Percentiles rank a stretch among this genome's conserved stretches.
These are phyloP conservation scores for Erythrobasidium hasegawianum DNA, from an alignment of 1,284 basidiomycete genomes.

Conservation along the genomic window DNA sequence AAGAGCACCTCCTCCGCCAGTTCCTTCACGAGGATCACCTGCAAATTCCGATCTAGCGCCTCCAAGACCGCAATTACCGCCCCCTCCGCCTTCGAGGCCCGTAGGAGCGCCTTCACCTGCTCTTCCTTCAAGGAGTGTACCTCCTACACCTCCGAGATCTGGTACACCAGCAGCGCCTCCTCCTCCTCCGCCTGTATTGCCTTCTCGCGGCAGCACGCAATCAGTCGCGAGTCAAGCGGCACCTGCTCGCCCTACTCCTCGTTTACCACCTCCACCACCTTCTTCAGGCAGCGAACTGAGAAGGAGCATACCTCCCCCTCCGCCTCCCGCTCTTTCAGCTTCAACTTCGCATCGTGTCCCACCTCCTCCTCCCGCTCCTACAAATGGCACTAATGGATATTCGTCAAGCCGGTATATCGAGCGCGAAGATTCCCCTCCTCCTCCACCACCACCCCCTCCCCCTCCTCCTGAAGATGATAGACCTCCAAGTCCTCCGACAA, in stretches of 20 bases:
- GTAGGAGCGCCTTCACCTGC: not conserved
- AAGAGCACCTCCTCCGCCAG: constrained; percentile 9
- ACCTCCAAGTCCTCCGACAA: constrained; percentile 20
- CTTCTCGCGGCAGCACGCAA: not conserved
- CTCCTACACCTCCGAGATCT: not conserved
- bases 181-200: constrained; percentile 21
- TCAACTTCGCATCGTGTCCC: not conserved
- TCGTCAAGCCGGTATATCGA: not conserved
- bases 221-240: constrained; percentile 9
- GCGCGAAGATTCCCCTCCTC: not conserved
- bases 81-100: constrained; percentile 6
- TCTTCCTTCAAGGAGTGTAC: not conserved
- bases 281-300: constrained; percentile 17
- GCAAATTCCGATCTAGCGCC: not conserved
- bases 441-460: constrained; percentile 32
- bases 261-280: constrained; percentile 18
- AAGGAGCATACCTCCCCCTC: constrained; percentile 12
- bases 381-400: not conserved
- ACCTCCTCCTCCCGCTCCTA: constrained; percentile 13
- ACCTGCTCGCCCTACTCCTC: constrained; percentile 7
- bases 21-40: constrained; percentile 5
- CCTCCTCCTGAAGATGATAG: constrained; percentile 11
- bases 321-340: constrained; percentile 5
- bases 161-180: constrained; percentile 9
- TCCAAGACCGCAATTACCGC: constrained; percentile 1